Base-by-base conservation (phyloP, 208 protist genomes). In the Acanthamoeba triangularis region DNA sequence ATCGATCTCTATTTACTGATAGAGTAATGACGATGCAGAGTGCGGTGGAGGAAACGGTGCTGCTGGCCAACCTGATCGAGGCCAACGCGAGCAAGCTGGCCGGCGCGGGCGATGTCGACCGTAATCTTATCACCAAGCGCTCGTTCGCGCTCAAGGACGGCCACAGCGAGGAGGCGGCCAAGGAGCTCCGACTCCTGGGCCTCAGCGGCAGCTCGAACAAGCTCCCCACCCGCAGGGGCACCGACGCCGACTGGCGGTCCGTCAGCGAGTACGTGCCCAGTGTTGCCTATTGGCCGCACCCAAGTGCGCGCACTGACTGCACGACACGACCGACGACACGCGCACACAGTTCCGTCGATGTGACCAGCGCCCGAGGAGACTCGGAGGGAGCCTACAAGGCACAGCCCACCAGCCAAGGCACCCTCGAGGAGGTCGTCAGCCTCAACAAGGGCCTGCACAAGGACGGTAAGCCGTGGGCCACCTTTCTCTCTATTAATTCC, bases 41-140 rank as follows among this genome's bases (percentile, higher is more conserved):
- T 7, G 52, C 44, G 14, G 80, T 88, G 14, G 80, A 88, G n/a
- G 6, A 33, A 30, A 63, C 0, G 0, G 25, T 63, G 49, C 20
- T 88, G 49, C 52, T 88, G 80, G 52, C 49, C 80, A 88, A 88
- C 49, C n/a, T 63, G 30, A 88, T 88, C 49, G 80, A 88, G 52
- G 49, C 80, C 47, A 88, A 88, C 80, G 49, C 47, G 20, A 88
- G 7, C 80, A 88, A 88, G 49, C 49, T 88, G 49, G 52, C 44
- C 14, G 14, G 47, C 11, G 80, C 80, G 30, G 80, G 80, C 44
- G 80, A 88, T n/a, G 35, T 88, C 49, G 80, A 88, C n/a, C 80
- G 80, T 5, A 88, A 56, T 11, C 52, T 88, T 28, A 88, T 88
- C 80, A 88, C 80, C 25, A 88, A 88, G 80, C 44, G 52, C 14